Evolutionary conservation across 2,329 filamentous ascomycete genomes (phyloP).

Genomic region (Neophaeococcomyces mojaviensis): DNA sequence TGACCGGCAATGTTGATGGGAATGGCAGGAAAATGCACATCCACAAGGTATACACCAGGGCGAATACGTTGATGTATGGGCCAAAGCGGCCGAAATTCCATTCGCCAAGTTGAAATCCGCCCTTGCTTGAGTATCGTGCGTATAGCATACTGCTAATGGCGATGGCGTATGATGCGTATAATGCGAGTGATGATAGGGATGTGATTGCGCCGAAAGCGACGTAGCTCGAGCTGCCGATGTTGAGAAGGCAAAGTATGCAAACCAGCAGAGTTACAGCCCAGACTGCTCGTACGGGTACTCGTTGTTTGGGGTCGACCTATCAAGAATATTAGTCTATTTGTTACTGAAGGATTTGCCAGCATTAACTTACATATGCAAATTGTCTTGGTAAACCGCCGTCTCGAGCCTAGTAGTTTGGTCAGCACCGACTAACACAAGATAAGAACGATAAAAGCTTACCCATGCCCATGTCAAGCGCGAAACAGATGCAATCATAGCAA

Average conservation of each 20-base stretch:
- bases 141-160: conserved; percentile 35
- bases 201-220: conserved; percentile 34
- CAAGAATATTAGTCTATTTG: too few relatives aligned
- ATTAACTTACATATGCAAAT: too few relatives aligned
- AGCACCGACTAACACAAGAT: too few relatives aligned
- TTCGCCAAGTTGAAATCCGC: conserved; percentile 21
- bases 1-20: conserved; percentile 28
- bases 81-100: conserved; percentile 29
- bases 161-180: conserved; percentile 35
- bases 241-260: conserved; percentile 31
- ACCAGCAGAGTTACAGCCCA: conserved; percentile 28
- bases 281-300: conserved; percentile 32
- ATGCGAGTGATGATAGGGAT: conserved; percentile 30
- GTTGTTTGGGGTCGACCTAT: conserved; percentile 27
- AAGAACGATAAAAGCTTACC: too few relatives aligned
- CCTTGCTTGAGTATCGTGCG: conserved; percentile 24
- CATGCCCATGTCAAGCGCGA: conserved; percentile 43
- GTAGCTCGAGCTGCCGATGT: conserved; percentile 28
- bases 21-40: conserved; percentile 29
- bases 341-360: too few relatives aligned
- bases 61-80: conserved; percentile 28
- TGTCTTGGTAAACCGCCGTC: conserved; percentile 35
- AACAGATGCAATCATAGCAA: conserved; percentile 38
- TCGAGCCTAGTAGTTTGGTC: conserved; percentile 39
- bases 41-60: conserved; percentile 20